phyloP scores from a whole-genome alignment of 2,329 filamentous ascomycete genomes.

The Fusarium beomiforme region DNA sequence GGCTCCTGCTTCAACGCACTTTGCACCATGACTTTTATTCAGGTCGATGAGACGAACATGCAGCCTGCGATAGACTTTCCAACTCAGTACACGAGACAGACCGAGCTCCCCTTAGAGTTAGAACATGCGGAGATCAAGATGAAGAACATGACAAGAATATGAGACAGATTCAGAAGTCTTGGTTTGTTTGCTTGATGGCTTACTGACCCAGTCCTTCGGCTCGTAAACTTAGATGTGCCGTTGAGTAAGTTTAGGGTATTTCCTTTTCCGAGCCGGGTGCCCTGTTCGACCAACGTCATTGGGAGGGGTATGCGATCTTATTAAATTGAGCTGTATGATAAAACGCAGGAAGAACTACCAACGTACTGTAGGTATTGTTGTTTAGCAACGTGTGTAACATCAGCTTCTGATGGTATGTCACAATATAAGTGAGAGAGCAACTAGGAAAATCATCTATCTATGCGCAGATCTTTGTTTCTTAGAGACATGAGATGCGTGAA shows the following conservation, averaged over 20 bases:
- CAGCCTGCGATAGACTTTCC: not conserved
- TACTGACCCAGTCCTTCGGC: not conserved
- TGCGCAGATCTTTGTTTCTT: conserved; percentile 1
- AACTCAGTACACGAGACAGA: not conserved
- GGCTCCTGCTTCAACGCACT: not conserved
- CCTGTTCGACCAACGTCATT: not conserved
- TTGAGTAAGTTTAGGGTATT: conserved; percentile 1
- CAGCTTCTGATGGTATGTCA: not conserved
- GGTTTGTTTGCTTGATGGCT: conserved; percentile 4
- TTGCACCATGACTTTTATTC: not conserved
- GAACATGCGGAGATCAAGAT: not conserved
- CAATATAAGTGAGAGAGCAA: not conserved
- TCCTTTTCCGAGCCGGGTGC: not conserved
- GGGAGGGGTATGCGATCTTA: conserved; percentile 7
- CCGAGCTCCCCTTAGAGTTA: not conserved
- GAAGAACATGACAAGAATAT: not conserved
- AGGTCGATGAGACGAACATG: not conserved
- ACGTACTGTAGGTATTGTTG: conserved; percentile 5
- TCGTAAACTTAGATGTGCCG: not conserved
- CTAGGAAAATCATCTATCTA: not conserved
- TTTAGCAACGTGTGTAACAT: not conserved
- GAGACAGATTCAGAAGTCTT: not conserved
- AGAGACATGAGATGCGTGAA: not conserved
- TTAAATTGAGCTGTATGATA: not conserved
- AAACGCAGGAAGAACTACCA: conserved; percentile 10